Conservation (phyloP, 2,329 filamentous ascomycete genomes). For the Pseudonectria buxi region DNA sequence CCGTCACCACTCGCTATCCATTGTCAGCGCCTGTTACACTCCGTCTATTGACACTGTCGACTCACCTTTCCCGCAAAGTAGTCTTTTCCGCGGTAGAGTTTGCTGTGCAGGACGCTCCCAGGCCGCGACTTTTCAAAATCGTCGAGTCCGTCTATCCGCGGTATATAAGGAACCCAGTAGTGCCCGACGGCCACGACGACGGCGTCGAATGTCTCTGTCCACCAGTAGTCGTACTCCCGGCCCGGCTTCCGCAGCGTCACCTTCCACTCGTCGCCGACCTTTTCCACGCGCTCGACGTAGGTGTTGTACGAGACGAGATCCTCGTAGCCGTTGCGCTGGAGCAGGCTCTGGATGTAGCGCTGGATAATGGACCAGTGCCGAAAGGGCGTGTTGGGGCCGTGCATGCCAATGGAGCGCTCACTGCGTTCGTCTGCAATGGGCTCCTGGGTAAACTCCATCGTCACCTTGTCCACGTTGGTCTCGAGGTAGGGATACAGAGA, state of each 20-base stretch:
- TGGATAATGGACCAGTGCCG: conserved; percentile 53
- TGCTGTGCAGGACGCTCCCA: conserved; percentile 48
- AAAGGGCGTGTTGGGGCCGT: conserved; percentile 55
- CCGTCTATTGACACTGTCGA: too few relatives aligned
- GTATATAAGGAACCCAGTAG: conserved; percentile 52
- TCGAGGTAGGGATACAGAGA: conserved; percentile 58
- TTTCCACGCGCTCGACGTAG: conserved; percentile 53
- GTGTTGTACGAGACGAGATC: conserved; percentile 49
- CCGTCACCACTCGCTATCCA: conserved; percentile 48
- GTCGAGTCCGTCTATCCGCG: conserved; percentile 41
- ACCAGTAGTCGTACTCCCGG: conserved; percentile 48
- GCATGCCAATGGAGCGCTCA: conserved; percentile 27
- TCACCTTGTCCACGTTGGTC: conserved; percentile 53
- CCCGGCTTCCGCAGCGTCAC: conserved; percentile 39
- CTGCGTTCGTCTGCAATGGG: conserved; percentile 37
- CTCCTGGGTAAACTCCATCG: conserved; percentile 57
- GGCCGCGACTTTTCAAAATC: conserved; percentile 38
- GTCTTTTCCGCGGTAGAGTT: conserved; percentile 43
- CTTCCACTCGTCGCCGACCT: conserved; percentile 43
- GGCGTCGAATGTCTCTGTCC: conserved; percentile 56
- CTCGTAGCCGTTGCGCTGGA: conserved; percentile 47
- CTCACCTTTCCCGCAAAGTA: conserved; percentile 39
- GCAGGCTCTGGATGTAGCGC: conserved; percentile 45
- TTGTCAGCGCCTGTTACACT: not conserved
- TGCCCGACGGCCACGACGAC: conserved; percentile 55